Conservation (phyloP, 2,329 filamentous ascomycete genomes). For the Sporothrix brasiliensis region DNA sequence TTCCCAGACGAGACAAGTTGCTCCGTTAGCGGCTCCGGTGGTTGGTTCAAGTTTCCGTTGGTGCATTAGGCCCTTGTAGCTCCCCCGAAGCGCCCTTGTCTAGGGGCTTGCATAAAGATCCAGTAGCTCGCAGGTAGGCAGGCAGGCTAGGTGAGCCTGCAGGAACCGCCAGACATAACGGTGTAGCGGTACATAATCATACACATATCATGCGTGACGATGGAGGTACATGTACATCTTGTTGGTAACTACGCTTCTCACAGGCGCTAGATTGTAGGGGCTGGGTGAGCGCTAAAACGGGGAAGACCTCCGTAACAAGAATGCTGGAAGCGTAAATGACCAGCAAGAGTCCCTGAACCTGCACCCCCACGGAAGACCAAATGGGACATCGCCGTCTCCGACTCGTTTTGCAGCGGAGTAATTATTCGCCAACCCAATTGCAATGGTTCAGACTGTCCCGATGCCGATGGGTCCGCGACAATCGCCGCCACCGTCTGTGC, state of each 20-base stretch:
- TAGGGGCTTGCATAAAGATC: not conserved
- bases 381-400: slow-evolving; percentile 1
- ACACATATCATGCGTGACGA: not conserved
- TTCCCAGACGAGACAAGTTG: slow-evolving; percentile 23
- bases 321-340: not conserved
- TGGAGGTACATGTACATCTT: not conserved
- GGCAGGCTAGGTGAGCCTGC: not conserved
- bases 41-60: slow-evolving; percentile 18
- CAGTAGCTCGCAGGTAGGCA: not conserved
- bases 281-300: slow-evolving; percentile 8
- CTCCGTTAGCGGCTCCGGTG: slow-evolving; percentile 14
- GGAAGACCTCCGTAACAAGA: slow-evolving; percentile 23
- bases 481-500: not conserved
- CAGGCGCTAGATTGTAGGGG: slow-evolving; percentile 19
- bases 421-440: not conserved
- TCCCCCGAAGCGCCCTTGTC: too few species aligned
- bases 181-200: not conserved
- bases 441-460: not conserved
- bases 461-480: not conserved
- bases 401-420: not conserved
- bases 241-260: not conserved
- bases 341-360: not conserved
- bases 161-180: not conserved
- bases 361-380: slow-evolving; percentile 14
- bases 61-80: slow-evolving; percentile 17